Evolutionary conservation across 2,329 filamentous ascomycete species (phyloP).

Genomic region (Thelonectria discophora): DNA sequence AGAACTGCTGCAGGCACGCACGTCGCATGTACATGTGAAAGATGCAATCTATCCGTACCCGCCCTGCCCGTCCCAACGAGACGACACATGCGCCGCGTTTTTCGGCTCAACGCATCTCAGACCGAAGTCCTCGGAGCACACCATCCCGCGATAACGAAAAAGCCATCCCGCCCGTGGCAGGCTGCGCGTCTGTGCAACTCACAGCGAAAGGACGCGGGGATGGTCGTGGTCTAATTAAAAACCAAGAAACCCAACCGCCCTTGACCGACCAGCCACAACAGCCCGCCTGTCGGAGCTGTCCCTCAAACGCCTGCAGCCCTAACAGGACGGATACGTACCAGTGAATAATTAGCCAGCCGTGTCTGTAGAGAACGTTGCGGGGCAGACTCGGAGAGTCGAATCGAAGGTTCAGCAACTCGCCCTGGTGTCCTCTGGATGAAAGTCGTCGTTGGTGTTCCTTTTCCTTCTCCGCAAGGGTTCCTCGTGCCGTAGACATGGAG

Average conservation of each 20-base stretch:
- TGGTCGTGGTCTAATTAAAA: background rate
- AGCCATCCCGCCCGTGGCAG: background rate
- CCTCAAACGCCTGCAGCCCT: conserved; percentile 24
- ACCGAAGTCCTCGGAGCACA: background rate
- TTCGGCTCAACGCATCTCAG: background rate
- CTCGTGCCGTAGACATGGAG: conserved; percentile 21
- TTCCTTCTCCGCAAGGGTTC: conserved; percentile 9
- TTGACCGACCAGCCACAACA: too few species aligned
- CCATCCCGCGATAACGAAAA: background rate
- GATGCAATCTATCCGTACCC: too few species aligned
- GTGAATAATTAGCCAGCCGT: background rate
- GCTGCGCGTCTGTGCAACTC: conserved; percentile 12
- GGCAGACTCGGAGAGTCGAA: background rate
- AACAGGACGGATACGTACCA: too few species aligned
- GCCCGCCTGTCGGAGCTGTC: background rate
- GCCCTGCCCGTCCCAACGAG: too few species aligned
- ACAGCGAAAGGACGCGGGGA: conserved; percentile 16
- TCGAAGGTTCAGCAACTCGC: too few species aligned
- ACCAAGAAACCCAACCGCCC: conserved; percentile 1
- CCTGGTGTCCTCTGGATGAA: too few species aligned
- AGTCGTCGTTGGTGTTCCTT: background rate
- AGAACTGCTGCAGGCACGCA: background rate
- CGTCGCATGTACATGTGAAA: too few species aligned
- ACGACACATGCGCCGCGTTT: background rate
- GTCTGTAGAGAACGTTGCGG: background rate